Base-by-base conservation (phyloP, 768 basidiomycete species). In the Chiua virens region DNA sequence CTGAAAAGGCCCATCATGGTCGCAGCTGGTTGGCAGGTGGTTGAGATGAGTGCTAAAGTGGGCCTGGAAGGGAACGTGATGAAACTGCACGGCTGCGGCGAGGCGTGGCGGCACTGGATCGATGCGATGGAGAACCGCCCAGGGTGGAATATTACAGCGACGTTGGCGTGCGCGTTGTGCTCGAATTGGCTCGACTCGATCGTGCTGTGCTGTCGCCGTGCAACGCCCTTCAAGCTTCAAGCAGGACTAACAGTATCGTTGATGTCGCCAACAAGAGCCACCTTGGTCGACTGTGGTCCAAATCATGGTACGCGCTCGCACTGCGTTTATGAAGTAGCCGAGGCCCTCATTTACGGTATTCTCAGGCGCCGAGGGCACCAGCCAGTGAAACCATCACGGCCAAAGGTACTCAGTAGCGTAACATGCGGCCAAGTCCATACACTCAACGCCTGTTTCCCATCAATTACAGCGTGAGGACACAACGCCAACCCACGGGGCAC, bases 1-100 rank as follows among this genome's bases (percentile, higher is more conserved):
- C 76, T 84, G 75, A 90, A 87, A 56, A 90, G 75, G 66, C 85
- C 85, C 85, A 89, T 84, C 89, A 91, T 91, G 67, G 66, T 60
- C 57, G 62, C n/a, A n/a, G n/a, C 46, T 56, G 54, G 43, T 45
- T 37, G 51, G 41, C 34, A 41, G 27, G 34, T 34, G 42, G 23
- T 44, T 27, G 30, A 30, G 44, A 42, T 38, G 27, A 37, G 27
- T 47, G 41, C 45, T 18, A 41, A 32, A 36, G 23, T 21, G 41
- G 41, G 35, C 30, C 30, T 30, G 30, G n/a, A 20, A 4, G 17
- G 32, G n/a, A 39, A 46, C 22, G 28, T 10, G 32, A 32, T 32
- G 20, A 53, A 45, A 47, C 52, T 62, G 62, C 63, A 47, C 49
- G 53, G 53, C 49, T 63, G 54, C 57, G 50, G 63, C 40, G 63